A percentile compares a stretch with the other conserved stretches of the same genome.
Conservation (phyloP, 345 rosid genomes). For the Clarkia xantiana region DNA sequence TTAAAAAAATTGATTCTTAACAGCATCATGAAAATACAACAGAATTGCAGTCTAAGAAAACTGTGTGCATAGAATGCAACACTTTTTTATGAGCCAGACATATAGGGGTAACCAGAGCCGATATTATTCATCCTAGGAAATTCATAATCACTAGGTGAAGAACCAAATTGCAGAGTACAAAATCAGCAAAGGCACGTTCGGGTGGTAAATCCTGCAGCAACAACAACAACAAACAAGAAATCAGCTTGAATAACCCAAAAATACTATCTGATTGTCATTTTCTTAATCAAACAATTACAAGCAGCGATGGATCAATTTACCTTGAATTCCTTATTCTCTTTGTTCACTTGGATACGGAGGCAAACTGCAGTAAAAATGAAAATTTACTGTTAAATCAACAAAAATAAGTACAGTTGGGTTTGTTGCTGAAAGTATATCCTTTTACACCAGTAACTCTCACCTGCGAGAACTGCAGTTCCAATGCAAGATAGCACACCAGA, state of each 20-base stretch:
- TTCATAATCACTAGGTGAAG: constrained; percentile 38
- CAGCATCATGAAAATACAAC: too few species aligned
- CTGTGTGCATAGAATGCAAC: too few species aligned
- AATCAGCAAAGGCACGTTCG: constrained; percentile 39
- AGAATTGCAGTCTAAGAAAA: too few species aligned
- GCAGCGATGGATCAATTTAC: background rate
- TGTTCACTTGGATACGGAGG: constrained; percentile 98
- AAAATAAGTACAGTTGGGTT: background rate
- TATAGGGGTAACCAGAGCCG: too few species aligned
- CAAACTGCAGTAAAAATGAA: constrained; percentile 49
- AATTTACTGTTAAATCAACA: background rate
- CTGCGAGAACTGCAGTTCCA: constrained; percentile 97
- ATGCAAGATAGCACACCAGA: constrained; percentile 93
- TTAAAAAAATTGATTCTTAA: too few species aligned
- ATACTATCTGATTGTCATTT: background rate
- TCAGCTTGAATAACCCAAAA: background rate
- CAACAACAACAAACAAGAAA: constrained; percentile 8
- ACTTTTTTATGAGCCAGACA: too few species aligned
- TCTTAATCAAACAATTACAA: background rate
- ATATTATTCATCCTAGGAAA: constrained; percentile 38
- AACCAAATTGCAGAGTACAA: constrained; percentile 34
- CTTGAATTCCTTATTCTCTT: constrained; percentile 77
- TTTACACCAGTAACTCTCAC: constrained; percentile 19
- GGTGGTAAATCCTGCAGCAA: constrained; percentile 32
- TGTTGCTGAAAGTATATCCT: background rate